Conservation (phyloP, 2,329 filamentous ascomycete species). For the Epichloe glyceriae region DNA sequence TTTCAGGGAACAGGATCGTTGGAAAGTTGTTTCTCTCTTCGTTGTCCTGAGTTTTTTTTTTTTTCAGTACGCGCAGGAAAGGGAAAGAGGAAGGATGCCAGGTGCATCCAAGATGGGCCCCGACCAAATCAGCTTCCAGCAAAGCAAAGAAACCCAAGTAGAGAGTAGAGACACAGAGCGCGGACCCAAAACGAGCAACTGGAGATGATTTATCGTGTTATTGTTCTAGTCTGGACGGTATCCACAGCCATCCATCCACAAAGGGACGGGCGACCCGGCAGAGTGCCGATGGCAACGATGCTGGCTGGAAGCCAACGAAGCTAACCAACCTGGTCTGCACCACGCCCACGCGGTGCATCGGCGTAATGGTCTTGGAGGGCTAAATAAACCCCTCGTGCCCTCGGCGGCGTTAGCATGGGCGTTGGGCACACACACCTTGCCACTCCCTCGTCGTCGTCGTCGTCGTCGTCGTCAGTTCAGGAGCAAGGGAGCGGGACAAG, state of each 20-base stretch:
- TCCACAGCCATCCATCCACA: background rate
- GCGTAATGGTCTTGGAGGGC: background rate
- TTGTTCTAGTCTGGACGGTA: background rate
- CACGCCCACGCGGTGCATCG: background rate
- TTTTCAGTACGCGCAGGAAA: background rate
- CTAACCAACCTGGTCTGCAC: background rate
- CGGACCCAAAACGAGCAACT: background rate
- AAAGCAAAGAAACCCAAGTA: background rate
- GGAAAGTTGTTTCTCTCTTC: too few relatives aligned
- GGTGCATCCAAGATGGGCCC: too few relatives aligned
- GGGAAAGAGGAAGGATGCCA: background rate
- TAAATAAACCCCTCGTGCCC: too few relatives aligned
- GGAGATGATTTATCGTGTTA: slow-evolving; percentile 1
- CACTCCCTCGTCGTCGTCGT: too few relatives aligned
- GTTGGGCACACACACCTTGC: background rate
- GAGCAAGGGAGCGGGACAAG: background rate
- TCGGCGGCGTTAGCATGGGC: too few relatives aligned
- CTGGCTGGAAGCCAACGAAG: background rate
- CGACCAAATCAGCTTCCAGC: too few relatives aligned
- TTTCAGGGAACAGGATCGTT: background rate
- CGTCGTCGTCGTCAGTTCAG: too few relatives aligned
- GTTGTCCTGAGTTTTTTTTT: too few relatives aligned
- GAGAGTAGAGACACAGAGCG: background rate
- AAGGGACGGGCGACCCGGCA: background rate
- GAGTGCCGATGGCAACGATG: slow-evolving; percentile 4